Evolutionary conservation across 1,284 basidiomycete genomes (phyloP), one percentile per base, ranked within the genome.

Genomic region (Rhodotorula glutinis): DNA sequence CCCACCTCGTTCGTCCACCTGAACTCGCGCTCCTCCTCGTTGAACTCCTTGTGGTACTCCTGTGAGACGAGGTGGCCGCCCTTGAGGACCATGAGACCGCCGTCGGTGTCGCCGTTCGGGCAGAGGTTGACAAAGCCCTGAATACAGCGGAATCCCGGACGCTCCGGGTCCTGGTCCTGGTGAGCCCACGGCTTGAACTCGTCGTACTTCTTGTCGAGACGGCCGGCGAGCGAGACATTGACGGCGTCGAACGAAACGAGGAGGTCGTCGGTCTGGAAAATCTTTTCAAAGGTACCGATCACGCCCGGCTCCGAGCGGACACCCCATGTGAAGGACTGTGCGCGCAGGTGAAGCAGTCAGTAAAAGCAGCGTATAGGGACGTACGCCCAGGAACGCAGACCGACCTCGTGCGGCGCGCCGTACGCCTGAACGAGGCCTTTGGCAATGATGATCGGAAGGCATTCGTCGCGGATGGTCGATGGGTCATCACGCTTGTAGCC

Each of bases 101-200:
- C 80, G 49, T 81, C 80, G 57, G 77, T 64, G 11, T 76, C 76
- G 3, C 80, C 80, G 69, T 79, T 79, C 46, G 74, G 59, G 51
- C 62, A 62, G 29, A 80, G 74, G 68, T 81, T 80, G 47, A 78
- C 75, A 62, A 80, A 78, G n/a, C 80, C 80, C 66, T 81, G 80
- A 13, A 79, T 71, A 67, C 56, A 79, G 70, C 80, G 75, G 65
- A 78, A 77, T 44, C 74, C 75, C 11, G 73, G 73, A 43, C 78
- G 73, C 52, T 73, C 51, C 19, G 53, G 59, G 30, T 61, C 63
- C 47, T 60, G 63, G 27, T 65, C 63, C 38, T 60, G 58, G 44
- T 65, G 58, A 7, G 53, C 53, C 63, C 63, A 60, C 2, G 47
- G 57, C 38, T 59, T 52, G 57, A 59, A 38, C 25, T 51, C 47